phyloP scores from a whole-genome alignment of 331 rosid genomes.

The Prunus yedoensis region DNA sequence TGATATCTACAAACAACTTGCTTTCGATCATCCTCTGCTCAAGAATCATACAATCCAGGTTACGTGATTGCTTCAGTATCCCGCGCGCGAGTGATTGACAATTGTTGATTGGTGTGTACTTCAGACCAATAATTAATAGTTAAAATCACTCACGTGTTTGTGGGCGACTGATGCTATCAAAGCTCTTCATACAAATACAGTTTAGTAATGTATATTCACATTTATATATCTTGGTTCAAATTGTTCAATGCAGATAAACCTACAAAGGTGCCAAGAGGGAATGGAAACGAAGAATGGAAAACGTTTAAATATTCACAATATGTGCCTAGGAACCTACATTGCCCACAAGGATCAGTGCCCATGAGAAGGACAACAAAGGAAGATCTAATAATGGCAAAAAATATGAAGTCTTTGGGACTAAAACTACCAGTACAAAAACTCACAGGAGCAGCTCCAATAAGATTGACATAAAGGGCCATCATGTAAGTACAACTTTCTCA shows the following conservation, averaged over 20 bases:
- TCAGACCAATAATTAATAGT: neutral
- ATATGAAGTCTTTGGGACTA: too few species aligned
- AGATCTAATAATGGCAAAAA: constrained; percentile 21
- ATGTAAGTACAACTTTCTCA: neutral
- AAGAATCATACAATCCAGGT: constrained; percentile 30
- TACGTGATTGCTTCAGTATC: neutral
- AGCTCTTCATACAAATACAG: neutral
- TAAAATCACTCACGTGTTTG: neutral
- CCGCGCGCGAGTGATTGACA: neutral
- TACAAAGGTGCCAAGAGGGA: neutral
- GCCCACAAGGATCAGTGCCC: constrained; percentile 27
- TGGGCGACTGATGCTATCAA: neutral
- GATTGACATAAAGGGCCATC: neutral
- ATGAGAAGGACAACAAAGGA: constrained; percentile 22
- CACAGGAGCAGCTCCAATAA: neutral
- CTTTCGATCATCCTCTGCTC: constrained; percentile 25
- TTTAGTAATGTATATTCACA: neutral
- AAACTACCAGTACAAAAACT: neutral
- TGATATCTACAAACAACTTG: constrained; percentile 33
- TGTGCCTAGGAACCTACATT: constrained; percentile 15
- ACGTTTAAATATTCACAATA: neutral
- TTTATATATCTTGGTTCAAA: neutral
- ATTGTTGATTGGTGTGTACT: neutral
- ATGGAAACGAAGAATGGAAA: constrained; percentile 3
- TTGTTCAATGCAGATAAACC: constrained; percentile 8